phyloP scores from a whole-genome alignment of 1,139 yeast species.

The Pichia cactophila region DNA sequence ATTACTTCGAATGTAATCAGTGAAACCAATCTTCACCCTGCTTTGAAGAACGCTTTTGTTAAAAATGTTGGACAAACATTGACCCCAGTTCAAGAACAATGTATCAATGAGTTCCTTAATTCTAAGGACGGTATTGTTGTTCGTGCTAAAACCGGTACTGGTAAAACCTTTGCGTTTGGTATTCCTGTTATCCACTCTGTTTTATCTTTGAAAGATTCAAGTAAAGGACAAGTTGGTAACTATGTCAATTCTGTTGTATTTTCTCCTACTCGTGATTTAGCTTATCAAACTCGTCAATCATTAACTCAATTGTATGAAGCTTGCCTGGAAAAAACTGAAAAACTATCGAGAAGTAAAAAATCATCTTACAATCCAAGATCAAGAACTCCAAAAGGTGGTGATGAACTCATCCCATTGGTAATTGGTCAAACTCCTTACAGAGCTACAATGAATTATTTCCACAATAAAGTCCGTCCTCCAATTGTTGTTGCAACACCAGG shows the following conservation, averaged over 20 bases:
- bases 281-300: conserved; percentile 74
- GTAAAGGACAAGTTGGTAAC: conserved; percentile 9
- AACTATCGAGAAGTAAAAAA: background rate
- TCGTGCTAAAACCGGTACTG: conserved; percentile 93
- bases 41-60: conserved; percentile 22
- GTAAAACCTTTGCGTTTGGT: conserved; percentile 85
- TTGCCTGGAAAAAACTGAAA: background rate
- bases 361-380: conserved; percentile 1
- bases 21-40: conserved; percentile 22
- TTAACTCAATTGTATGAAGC: conserved; percentile 14
- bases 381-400: conserved; percentile 1
- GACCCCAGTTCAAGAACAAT: conserved; percentile 74
- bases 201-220: conserved; percentile 27
- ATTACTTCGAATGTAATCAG: conserved; percentile 17
- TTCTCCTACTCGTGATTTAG: conserved; percentile 91
- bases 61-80: conserved; percentile 31
- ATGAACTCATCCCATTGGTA: conserved; percentile 14
- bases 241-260: conserved; percentile 55
- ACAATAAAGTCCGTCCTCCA: conserved; percentile 20
- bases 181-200: conserved; percentile 66
- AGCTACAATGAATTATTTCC: conserved; percentile 18
- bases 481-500: conserved; percentile 91
- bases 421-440: conserved; percentile 18
- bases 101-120: conserved; percentile 55
- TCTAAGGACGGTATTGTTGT: conserved; percentile 63